phyloP scores from a whole-genome alignment of 768 basidiomycete genomes.

The Kwoniella dendrophila region DNA sequence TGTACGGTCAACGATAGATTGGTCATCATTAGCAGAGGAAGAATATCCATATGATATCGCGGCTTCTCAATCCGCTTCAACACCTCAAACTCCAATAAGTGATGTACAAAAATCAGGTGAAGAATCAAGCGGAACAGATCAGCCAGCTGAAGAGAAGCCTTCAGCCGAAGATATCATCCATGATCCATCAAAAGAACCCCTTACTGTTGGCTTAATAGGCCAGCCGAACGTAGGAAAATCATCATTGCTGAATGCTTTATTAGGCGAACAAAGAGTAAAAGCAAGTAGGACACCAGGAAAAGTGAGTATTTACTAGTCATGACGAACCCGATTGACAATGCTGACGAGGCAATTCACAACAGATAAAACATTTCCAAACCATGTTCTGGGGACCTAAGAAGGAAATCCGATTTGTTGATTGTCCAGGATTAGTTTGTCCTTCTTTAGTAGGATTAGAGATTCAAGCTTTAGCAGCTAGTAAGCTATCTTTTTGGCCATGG shows the following conservation, averaged over 20 bases:
- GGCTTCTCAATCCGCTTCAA: neutral
- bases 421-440: slow-evolving; percentile 96
- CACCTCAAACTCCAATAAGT: neutral
- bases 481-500: too few relatives aligned
- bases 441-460: slow-evolving; percentile 46
- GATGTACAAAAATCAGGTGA: neutral
- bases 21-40: slow-evolving; percentile 63
- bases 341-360: slow-evolving; percentile 40
- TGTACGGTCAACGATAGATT: slow-evolving; percentile 71
- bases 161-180: slow-evolving; percentile 33
- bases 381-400: slow-evolving; percentile 75
- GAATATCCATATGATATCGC: slow-evolving; percentile 8
- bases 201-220: slow-evolving; percentile 84
- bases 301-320: too few relatives aligned
- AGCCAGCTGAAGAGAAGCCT: slow-evolving; percentile 31
- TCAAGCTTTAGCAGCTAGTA: slow-evolving; percentile 52
- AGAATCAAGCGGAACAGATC: slow-evolving; percentile 7
- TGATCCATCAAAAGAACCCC: slow-evolving; percentile 52
- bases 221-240: slow-evolving; percentile 99
- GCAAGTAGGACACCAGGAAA: slow-evolving; percentile 54
- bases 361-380: slow-evolving; percentile 99
- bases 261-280: slow-evolving; percentile 89
- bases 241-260: slow-evolving; percentile 91
- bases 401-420: slow-evolving; percentile 86
- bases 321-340: too few relatives aligned